Evolutionary conservation across 129 eudicot species (phyloP).

Genomic region (Calendula officinalis): DNA sequence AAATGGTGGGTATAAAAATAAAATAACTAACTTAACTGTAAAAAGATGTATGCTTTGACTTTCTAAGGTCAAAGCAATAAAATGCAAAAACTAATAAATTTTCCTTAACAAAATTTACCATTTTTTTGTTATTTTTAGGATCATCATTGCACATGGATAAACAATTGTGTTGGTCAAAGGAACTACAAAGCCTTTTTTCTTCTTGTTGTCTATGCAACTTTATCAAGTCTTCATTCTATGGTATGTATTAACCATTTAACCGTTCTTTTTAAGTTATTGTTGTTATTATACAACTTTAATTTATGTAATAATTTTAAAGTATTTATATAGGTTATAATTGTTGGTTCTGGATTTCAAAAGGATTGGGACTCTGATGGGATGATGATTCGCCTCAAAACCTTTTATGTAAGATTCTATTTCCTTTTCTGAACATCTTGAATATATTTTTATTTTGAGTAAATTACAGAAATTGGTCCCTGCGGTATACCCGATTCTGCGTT

Average conservation of each 20-base stretch:
- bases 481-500: no score
- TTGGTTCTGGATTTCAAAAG: conserved; percentile 47
- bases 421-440: neutral
- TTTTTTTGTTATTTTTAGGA: conserved; percentile 41
- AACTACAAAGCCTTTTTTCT: conserved; percentile 72
- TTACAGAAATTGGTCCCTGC: no score
- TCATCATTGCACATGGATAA: conserved; percentile 88
- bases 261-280: neutral
- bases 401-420: conserved; percentile 55
- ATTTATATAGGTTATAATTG: conserved; percentile 41
- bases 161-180: conserved; percentile 80
- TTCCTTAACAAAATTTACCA: neutral
- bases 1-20: conserved; percentile 60
- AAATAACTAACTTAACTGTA: neutral
- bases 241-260: conserved; percentile 29
- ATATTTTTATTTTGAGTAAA: neutral
- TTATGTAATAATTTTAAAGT: conserved; percentile 12
- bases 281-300: neutral
- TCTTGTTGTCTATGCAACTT: conserved; percentile 56
- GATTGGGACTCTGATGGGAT: conserved; percentile 50
- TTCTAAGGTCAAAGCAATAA: conserved; percentile 15
- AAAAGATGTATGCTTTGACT: conserved; percentile 2
- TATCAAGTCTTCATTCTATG: conserved; percentile 55
- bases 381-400: conserved; percentile 43
- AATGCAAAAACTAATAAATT: no score